These are phyloP conservation scores for Yamadazyma nakazawae DNA, from an alignment of 805 yeast species.

Conservation along the genomic window DNA sequence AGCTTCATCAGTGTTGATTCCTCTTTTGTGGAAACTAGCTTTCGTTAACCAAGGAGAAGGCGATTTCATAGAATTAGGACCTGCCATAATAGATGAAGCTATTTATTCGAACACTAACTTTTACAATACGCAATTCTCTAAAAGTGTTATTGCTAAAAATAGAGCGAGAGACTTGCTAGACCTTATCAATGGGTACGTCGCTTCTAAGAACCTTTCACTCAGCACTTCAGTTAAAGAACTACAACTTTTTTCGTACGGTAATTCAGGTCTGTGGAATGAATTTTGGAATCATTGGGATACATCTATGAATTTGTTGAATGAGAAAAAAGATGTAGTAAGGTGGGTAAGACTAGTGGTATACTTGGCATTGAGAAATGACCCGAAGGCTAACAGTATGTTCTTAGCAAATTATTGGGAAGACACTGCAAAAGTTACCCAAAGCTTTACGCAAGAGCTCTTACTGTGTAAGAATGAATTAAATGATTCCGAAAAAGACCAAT, in stretches of 20 bases:
- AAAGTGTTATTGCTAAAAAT: conserved; percentile 22
- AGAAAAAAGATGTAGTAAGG: conserved; percentile 4
- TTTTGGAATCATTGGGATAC: conserved; percentile 41
- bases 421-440: conserved; percentile 19
- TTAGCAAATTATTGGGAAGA: conserved; percentile 29
- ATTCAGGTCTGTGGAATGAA: conserved; percentile 33
- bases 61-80: conserved; percentile 17
- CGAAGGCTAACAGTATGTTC: conserved; percentile 25
- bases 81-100: conserved; percentile 22
- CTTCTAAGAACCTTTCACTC: conserved; percentile 7
- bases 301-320: conserved; percentile 13
- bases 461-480: neutral
- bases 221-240: conserved; percentile 28
- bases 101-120: conserved; percentile 16
- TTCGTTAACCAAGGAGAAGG: conserved; percentile 5
- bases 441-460: conserved; percentile 17
- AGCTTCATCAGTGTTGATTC: conserved; percentile 25
- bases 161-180: conserved; percentile 29
- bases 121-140: neutral
- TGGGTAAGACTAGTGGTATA: conserved; percentile 37
- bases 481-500: conserved; percentile 6
- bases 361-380: conserved; percentile 26
- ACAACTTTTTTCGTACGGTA: conserved; percentile 36
- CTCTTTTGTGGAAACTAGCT: conserved; percentile 34
- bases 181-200: conserved; percentile 20